phyloP scores from a whole-genome alignment of 2,329 filamentous ascomycete genomes.

The Huntiella abstrusa region DNA sequence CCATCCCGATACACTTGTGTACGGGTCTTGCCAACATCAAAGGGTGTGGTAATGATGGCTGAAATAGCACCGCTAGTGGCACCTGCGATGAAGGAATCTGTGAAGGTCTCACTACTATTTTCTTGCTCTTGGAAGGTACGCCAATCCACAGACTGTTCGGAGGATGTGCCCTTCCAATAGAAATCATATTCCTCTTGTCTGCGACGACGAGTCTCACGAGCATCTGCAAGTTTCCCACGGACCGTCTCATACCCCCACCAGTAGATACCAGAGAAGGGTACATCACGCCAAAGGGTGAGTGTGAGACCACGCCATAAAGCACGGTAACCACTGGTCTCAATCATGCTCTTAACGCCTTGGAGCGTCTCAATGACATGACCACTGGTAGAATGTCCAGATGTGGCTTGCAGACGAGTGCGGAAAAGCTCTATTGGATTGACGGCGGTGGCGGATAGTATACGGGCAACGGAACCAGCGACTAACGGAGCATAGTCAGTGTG shows the following conservation, averaged over 20 bases:
- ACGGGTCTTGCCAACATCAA: slow-evolving; percentile 92
- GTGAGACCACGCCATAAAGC: slow-evolving; percentile 82
- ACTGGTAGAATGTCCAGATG: slow-evolving; percentile 34
- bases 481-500: slow-evolving; percentile 62
- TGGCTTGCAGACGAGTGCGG: slow-evolving; percentile 76
- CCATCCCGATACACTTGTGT: slow-evolving; percentile 63
- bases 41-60: slow-evolving; percentile 78
- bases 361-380: slow-evolving; percentile 67
- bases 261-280: slow-evolving; percentile 91
- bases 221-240: slow-evolving; percentile 49
- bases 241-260: slow-evolving; percentile 95
- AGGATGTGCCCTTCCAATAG: not conserved
- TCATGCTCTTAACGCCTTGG: slow-evolving; percentile 59
- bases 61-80: slow-evolving; percentile 68
- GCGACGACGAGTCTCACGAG: slow-evolving; percentile 15
- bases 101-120: slow-evolving; percentile 57
- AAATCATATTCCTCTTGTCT: not conserved
- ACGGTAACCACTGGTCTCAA: slow-evolving; percentile 52
- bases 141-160: slow-evolving; percentile 15
- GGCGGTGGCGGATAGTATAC: slow-evolving; percentile 60
- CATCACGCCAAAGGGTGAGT: slow-evolving; percentile 87
- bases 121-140: slow-evolving; percentile 43
- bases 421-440: slow-evolving; percentile 92
- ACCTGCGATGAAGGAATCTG: slow-evolving; percentile 79
- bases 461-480: slow-evolving; percentile 57